Evolutionary conservation across 176 grass and related monocot genomes (phyloP).

Genomic region (Musa beccarii): DNA sequence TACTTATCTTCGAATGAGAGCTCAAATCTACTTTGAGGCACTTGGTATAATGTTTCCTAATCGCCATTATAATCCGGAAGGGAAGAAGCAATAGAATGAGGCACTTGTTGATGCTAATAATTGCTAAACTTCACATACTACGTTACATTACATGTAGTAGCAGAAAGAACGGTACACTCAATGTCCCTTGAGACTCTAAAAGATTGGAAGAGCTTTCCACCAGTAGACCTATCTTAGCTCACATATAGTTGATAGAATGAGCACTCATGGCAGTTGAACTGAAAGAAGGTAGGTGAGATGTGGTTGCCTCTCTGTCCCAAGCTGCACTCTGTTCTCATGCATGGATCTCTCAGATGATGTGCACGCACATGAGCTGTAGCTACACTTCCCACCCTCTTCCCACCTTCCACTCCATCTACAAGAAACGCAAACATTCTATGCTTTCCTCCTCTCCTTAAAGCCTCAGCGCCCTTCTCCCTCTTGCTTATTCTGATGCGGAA

Average conservation of each 20-base stretch:
- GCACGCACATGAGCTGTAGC: not conserved
- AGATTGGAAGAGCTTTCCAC: not conserved
- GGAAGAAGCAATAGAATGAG: too few relatives aligned
- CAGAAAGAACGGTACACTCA: too few relatives aligned
- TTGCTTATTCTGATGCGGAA: too few relatives aligned
- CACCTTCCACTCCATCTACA: not conserved
- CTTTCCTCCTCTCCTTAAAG: not conserved
- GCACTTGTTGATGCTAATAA: too few relatives aligned
- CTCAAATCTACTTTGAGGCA: too few relatives aligned
- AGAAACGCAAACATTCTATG: not conserved
- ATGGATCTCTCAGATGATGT: not conserved
- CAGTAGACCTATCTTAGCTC: not conserved
- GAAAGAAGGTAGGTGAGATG: not conserved
- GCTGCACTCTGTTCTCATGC: not conserved
- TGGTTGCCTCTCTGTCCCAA: not conserved
- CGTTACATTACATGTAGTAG: too few relatives aligned
- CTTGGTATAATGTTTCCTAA: too few relatives aligned
- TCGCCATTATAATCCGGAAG: too few relatives aligned
- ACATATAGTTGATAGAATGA: not conserved
- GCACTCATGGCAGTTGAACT: not conserved
- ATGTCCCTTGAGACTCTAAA: too few relatives aligned
- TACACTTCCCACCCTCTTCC: not conserved
- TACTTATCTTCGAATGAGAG: too few relatives aligned
- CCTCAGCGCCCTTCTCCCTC: too few relatives aligned
- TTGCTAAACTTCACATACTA: too few relatives aligned